Base-by-base conservation (phyloP, 495 filamentous ascomycete genomes). In the Xylaria bambusicola region DNA sequence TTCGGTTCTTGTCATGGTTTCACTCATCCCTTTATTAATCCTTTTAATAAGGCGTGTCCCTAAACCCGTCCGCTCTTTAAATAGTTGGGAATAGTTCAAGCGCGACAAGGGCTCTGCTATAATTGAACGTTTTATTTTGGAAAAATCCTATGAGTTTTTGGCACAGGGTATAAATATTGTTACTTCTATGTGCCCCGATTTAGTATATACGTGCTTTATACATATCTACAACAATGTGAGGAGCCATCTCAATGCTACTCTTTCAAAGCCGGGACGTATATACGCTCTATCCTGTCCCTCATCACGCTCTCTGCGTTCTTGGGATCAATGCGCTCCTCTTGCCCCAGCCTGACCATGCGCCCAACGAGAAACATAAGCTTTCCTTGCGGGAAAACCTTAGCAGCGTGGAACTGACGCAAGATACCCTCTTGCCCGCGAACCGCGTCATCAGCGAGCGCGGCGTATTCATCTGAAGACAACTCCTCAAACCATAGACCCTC, bases 361-460 rank as follows among this genome's bases (percentile, higher is more conserved):
- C 94, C 94, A 5, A 98, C 87, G 61, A 98, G 86, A 73, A 87
- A 97, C 66, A 87, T 88, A 27, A 95, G 72, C 73, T 97, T 96
- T 2, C 88, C 88, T 48, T 81, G 76, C 4, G 72, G 77, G 49
- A 84, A 79, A 26, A 74, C 67, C 54, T 88, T 84, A 29, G 84
- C 83, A 63, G 87, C 83, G 49, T 82, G 70, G 61, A 96, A 90
- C 65, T 91, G 84, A 63, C 79, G 75, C 44, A 94, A 77, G 62
- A 92, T 82, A 52, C 86, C 88, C 51, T 82, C 68, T 47, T 77
- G 73, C 18, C 71, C 79, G 7, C 76, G 74, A 17, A 87, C 56
- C 0, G 84, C 73, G 15, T 62, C 44, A 40, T 75, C 66, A 0
- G 85, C 85, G 29, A 93, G 62, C 2, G 68, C 71, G 1, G 74